Base-by-base conservation (phyloP, 2,329 filamentous ascomycete species). In the Verticillium albo-atrum region DNA sequence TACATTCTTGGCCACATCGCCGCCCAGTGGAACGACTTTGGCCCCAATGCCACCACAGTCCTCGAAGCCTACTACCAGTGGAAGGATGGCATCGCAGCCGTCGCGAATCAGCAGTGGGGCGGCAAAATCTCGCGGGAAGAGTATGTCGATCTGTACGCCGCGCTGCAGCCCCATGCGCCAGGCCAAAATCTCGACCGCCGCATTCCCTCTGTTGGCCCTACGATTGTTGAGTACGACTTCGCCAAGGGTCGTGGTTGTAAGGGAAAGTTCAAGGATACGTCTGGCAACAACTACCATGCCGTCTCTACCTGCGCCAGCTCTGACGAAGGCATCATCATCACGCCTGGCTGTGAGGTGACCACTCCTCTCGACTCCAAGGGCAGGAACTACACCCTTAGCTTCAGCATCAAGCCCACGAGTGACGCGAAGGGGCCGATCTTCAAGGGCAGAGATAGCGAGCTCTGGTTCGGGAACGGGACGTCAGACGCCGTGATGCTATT, bases 281-380 rank as follows among this genome's bases (percentile, higher is more conserved):
- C 65, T 23, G 64, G 65, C 3, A 68, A 68, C 54, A 54, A 59
- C 0, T 66, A 68, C 52, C 59, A 67, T 5, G 61, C 56, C 27
- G n/a, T 59, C 56, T 50, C 42, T 7, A 50, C 42, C 23, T 50
- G 42, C 6, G n/a, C 20, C 42, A 50, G 20, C 53, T 60, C 34
- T 60, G n/a, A 57, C 2, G 55, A 60, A 53, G 60, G 61, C 20
- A 55, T 79, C 3, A 47, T 62, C 1, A 63, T 81, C 23, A 65
- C 67, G 4, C 60, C 70, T 0, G 61, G 68, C 0, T 84, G 82
- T 64, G 68, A 69, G 3, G 59, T 84, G 2, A 68, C 60, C 1
- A 84, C 81, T 1, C 42, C 42, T 10, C 42, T 81, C 81, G 0
- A 67, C 83, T 81, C 79, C 34, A 87, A 86, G 66, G 84, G 84